These are phyloP conservation scores for Populus hybrid DNA, from an alignment of 441 rosid species.

Conservation along the genomic window DNA sequence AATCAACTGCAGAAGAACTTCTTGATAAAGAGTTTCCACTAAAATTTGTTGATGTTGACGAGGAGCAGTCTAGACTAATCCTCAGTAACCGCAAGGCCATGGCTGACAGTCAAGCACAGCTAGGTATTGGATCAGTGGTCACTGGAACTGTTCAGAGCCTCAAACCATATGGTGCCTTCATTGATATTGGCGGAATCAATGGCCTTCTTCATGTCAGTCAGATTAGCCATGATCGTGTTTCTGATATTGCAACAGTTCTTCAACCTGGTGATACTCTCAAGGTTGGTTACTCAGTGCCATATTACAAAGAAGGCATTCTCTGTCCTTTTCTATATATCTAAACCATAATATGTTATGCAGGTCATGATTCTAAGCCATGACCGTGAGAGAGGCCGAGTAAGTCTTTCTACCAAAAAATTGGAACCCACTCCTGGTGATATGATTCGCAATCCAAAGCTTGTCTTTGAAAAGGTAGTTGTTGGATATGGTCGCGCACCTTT, in stretches of 20 bases:
- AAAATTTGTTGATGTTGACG: too few relatives aligned
- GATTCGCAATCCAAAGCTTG: constrained; percentile 94
- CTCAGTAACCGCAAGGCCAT: constrained; percentile 97
- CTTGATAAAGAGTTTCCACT: too few relatives aligned
- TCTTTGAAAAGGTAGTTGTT: constrained; percentile 78
- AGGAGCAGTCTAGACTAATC: constrained; percentile 32
- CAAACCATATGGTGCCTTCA: constrained; percentile 96
- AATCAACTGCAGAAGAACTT: constrained; percentile 80
- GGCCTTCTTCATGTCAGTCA: constrained; percentile 98
- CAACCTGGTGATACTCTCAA: constrained; percentile 78
- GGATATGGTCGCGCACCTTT: too few relatives aligned
- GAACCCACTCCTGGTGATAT: constrained; percentile 99
- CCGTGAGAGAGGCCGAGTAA: constrained; percentile 83
- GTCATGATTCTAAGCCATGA: constrained; percentile 59
- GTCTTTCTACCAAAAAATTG: constrained; percentile 93
- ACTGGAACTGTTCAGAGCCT: constrained; percentile 89
- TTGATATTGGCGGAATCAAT: constrained; percentile 92
- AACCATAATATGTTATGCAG: too few relatives aligned
- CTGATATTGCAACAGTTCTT: constrained; percentile 90
- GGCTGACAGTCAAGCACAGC: constrained; percentile 95
- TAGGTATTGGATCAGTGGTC: constrained; percentile 94
- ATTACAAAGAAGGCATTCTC: too few relatives aligned
- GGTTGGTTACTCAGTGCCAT: too few relatives aligned
- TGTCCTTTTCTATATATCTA: too few relatives aligned
- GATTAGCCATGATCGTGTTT: constrained; percentile 91